Base-by-base conservation (phyloP, 2,329 filamentous ascomycete species). In the Aspergillus tubingensis region DNA sequence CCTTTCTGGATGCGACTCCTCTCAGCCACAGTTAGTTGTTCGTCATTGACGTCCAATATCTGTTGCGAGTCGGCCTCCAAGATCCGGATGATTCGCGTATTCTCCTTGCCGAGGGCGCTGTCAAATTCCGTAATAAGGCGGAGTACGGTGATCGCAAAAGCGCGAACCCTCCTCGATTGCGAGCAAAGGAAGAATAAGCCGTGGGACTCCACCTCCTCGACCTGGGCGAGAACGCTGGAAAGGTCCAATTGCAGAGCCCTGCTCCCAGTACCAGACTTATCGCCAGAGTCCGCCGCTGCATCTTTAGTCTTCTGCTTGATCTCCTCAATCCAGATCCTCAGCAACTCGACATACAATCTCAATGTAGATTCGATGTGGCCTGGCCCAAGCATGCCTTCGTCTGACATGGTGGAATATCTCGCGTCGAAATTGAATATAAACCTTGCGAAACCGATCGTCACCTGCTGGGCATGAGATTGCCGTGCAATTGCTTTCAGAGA, bases 401-500 rank as follows among this genome's bases (percentile, higher is more conserved):
- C 95, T 8, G 93, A 96, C 88, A 98, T 97, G 32, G 95, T 98
- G 1, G 94, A 92, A 75, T 99, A 99, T 23, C 93, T 88, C 67
- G 96, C 93, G 74, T 99, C 96, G 74, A 98, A 99, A 68, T 95
- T 96, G 80, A 99, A 99, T 56, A 99, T 99, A 77, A 98, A 99
- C 25, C 93, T 85, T 39, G 95, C 91, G 77, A 99, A 99, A 0
- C 95, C 94, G 77, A 96, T 96, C 0, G 93, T 96, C 3, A 99
- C 95, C 74, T 95, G 91, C 68, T 99, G 92, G 0, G 95, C 93
- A 76, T 96, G 91, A 7, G 90, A 91, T 71, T 99, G 95, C 32
- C 91, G 86, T 10, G 96, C 95, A 69, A 99, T 99, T 0, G 94
- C 94, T 74, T 97, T 98, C 15, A 99, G 79, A 1, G 95, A 97